phyloP scores from a whole-genome alignment of 345 rosid species.

The Erodium maritimum region DNA sequence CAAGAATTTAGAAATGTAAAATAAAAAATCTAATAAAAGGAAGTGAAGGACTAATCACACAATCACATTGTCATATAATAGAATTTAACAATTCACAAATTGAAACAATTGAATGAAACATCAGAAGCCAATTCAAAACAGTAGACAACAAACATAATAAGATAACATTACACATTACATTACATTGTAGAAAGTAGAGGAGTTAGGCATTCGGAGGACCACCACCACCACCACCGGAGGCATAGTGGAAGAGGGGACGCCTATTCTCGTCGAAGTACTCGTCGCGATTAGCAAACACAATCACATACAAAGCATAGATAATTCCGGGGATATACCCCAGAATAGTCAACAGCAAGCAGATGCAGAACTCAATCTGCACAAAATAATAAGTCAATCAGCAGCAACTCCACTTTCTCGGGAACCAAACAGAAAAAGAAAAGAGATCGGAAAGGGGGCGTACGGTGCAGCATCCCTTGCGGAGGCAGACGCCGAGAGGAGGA shows the following conservation, averaged over 20 bases:
- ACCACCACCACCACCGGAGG: too few relatives aligned
- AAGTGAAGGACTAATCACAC: too few relatives aligned
- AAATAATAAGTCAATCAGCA: neutral
- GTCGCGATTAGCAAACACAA: slow-evolving; percentile 62
- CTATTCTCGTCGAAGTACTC: slow-evolving; percentile 72
- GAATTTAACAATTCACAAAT: too few relatives aligned
- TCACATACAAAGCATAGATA: slow-evolving; percentile 78
- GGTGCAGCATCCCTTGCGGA: slow-evolving; percentile 84
- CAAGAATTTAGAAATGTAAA: too few relatives aligned
- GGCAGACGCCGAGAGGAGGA: slow-evolving; percentile 86
- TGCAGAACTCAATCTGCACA: slow-evolving; percentile 78
- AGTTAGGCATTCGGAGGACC: neutral
- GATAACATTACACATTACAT: too few relatives aligned
- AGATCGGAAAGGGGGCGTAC: slow-evolving; percentile 23
- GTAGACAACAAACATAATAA: too few relatives aligned
- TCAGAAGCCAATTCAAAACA: too few relatives aligned
- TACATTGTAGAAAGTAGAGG: too few relatives aligned
- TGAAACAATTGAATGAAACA: too few relatives aligned
- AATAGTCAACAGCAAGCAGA: slow-evolving; percentile 65
- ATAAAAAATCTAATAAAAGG: too few relatives aligned
- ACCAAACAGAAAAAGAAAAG: slow-evolving; percentile 1
- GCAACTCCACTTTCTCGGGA: slow-evolving; percentile 2
- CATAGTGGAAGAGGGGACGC: slow-evolving; percentile 55
- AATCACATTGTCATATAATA: too few relatives aligned
- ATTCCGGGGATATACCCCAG: slow-evolving; percentile 94